phyloP scores from a whole-genome alignment of 257 asterid genomes.

The Nemophila menziesii region DNA sequence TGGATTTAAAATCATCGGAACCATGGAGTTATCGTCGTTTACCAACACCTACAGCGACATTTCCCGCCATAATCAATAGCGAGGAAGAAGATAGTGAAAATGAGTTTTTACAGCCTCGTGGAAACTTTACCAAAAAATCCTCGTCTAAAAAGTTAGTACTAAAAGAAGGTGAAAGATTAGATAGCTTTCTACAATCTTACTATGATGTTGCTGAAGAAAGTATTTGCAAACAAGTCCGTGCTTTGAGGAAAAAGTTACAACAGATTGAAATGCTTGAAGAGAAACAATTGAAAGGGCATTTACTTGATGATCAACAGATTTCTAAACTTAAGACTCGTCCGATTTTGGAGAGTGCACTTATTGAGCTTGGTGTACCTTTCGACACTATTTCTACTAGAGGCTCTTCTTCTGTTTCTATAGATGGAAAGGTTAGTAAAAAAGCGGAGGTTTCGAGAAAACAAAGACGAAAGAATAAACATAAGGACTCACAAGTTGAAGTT shows the following conservation, averaged over 20 bases:
- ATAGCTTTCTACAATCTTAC: constrained; percentile 54
- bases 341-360: constrained; percentile 55
- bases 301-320: constrained; percentile 84
- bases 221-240: constrained; percentile 55
- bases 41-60: constrained; percentile 87
- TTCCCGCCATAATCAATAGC: constrained; percentile 70
- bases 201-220: constrained; percentile 39
- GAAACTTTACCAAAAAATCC: constrained; percentile 26
- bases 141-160: constrained; percentile 24
- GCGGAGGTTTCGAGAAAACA: constrained; percentile 39
- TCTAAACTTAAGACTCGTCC: constrained; percentile 57
- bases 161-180: constrained; percentile 34
- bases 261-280: constrained; percentile 94
- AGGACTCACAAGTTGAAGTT: constrained; percentile 32
- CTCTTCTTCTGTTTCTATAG: constrained; percentile 31
- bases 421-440: constrained; percentile 46
- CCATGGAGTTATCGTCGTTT: constrained; percentile 80
- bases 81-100: constrained; percentile 65
- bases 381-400: constrained; percentile 32
- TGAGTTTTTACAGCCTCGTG: constrained; percentile 42
- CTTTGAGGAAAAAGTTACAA: constrained; percentile 84
- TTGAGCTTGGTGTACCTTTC: constrained; percentile 65
- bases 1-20: constrained; percentile 71
- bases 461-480: constrained; percentile 60
- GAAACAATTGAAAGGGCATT: constrained; percentile 52